phyloP scores from a whole-genome alignment of 1,139 yeast genomes.

The Sugiyamaella sp. region DNA sequence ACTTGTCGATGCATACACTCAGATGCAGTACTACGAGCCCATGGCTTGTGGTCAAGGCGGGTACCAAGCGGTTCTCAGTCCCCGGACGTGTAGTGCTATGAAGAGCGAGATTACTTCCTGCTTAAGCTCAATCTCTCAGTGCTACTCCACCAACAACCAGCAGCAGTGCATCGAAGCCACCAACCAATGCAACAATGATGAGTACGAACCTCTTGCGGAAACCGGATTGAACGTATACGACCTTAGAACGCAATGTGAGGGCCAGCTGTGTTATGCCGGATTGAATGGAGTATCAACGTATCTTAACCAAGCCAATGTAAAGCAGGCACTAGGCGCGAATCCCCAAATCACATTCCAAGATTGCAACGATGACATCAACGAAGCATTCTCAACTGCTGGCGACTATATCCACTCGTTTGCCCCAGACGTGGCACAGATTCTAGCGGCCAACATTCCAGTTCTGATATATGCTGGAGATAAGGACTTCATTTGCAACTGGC shows the following conservation, averaged over 20 bases:
- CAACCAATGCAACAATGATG: conserved; percentile 60
- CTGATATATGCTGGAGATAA: conserved; percentile 87
- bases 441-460: conserved; percentile 65
- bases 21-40: conserved; percentile 69
- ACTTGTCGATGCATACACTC: conserved; percentile 72
- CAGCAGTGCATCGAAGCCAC: conserved; percentile 5
- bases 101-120: conserved; percentile 4
- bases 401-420: conserved; percentile 66
- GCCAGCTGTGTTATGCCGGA: conserved; percentile 72
- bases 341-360: conserved; percentile 70
- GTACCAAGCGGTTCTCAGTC: neutral
- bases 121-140: neutral
- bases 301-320: conserved; percentile 68
- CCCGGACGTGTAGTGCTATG: conserved; percentile 1
- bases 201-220: conserved; percentile 60
- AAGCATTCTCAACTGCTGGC: conserved; percentile 56
- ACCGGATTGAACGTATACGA: conserved; percentile 73
- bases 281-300: conserved; percentile 66
- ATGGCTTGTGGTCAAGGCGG: conserved; percentile 90
- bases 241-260: conserved; percentile 59
- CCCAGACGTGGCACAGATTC: conserved; percentile 55
- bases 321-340: conserved; percentile 86
- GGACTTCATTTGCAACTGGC: conserved; percentile 89
- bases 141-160: conserved; percentile 8
- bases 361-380: conserved; percentile 55